Evolutionary conservation across 2,329 filamentous ascomycete genomes (phyloP), one percentile per base, ranked within the genome.

Genomic region (Ambrosiella cleistominuta): DNA sequence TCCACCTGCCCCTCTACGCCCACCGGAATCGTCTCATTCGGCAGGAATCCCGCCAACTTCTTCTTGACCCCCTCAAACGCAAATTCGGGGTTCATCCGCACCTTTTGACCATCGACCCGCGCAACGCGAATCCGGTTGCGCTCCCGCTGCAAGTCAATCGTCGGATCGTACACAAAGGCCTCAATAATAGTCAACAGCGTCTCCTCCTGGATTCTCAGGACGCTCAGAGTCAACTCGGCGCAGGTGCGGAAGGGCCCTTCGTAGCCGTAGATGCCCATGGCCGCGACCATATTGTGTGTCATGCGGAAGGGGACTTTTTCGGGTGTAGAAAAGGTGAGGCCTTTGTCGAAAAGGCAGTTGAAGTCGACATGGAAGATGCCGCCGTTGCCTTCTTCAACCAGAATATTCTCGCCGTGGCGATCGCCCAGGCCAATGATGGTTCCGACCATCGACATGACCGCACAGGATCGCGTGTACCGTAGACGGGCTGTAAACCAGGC

Each of bases 391-490:
- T 97, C 88, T 69, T 97, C 89, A 38, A 98, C 82, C 37, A 96
- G 80, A 58, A 99, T 88, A 69, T 99, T 99, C 70, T 98, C 93
- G 60, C 91, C 91, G 70, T 99, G 93, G 3, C 93, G 83, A 70
- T 99, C 93, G 44, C 93, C 93, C 0, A 99, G 76, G 0, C 86
- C 93, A 3, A 99, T 78, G 54, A 97, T 90, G 59, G 95, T 94
- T 54, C 93, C 93, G 3, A 95, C 88, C 80, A 99, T 98, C n/a
- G 89, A 95, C 90, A 98, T 98, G 63, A 98, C 93, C 9, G 94
- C 93, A 65, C 87, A 91, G 0, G 93, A 95, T 3, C 93, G 82
- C 1, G 93, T 94, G 70, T 97, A 99, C 52, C 83, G 81, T 50
- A 97, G 76, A 7, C 93, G 81, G 8, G 91, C 90, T 1, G 82